Evolutionary conservation across 352 stramenopile genomes (phyloP).

Genomic region (Globisporangium sylvaticum): DNA sequence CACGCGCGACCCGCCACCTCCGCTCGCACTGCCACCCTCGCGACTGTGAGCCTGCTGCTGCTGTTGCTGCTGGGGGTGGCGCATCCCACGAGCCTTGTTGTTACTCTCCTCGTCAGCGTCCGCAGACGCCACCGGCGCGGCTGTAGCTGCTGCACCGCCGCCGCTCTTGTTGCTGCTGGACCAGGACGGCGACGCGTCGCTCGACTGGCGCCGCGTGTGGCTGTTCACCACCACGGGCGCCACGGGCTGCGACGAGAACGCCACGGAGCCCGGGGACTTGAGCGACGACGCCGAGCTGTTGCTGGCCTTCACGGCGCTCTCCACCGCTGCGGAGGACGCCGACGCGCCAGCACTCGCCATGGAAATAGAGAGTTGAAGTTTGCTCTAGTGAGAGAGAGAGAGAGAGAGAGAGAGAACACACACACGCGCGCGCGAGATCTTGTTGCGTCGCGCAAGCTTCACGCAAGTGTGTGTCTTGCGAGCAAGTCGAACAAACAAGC

Average conservation of each 20-base stretch:
- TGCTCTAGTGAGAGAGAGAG: background rate
- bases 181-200: slow-evolving; percentile 12
- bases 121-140: background rate
- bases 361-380: background rate
- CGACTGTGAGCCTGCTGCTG: slow-evolving; percentile 6
- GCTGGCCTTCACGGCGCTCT: background rate
- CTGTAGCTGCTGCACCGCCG: background rate
- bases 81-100: background rate
- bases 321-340: background rate
- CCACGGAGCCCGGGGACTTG: slow-evolving; percentile 20
- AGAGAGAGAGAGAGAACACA: background rate
- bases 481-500: background rate
- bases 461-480: background rate
- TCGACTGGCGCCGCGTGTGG: slow-evolving; percentile 20
- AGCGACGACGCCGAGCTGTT: slow-evolving; percentile 1
- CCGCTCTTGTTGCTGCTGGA: background rate
- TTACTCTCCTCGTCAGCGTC: background rate
- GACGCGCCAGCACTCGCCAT: slow-evolving; percentile 3
- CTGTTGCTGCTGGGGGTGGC: background rate
- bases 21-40: background rate
- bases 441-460: background rate
- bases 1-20: background rate
- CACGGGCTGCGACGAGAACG: slow-evolving; percentile 37
- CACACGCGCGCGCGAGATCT: background rate
- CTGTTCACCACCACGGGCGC: slow-evolving; percentile 27